Conservation (phyloP, 305 asterid genomes). For the Fraxinus angustifolia region DNA sequence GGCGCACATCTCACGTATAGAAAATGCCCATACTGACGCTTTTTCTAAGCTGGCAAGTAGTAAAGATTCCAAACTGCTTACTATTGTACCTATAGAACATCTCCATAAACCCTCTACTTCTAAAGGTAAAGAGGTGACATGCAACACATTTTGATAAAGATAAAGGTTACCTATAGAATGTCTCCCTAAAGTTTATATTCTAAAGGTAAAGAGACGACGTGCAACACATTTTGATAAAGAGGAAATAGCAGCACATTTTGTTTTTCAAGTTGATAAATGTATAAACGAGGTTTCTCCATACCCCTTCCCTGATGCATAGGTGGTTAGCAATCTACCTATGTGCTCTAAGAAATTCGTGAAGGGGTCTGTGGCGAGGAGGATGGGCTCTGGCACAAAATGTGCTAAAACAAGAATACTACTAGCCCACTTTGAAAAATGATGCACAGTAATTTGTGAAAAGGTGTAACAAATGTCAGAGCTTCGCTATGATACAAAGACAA, state of each 20-base stretch:
- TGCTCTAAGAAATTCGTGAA: not conserved
- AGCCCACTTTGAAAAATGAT: not conserved
- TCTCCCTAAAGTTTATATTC: too few relatives aligned
- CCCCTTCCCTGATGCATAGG: not conserved
- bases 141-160: too few relatives aligned
- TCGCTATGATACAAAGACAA: not conserved
- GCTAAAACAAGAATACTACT: not conserved
- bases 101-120: too few relatives aligned
- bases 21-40: not conserved
- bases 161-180: too few relatives aligned
- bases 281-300: not conserved
- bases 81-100: not conserved
- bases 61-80: not conserved
- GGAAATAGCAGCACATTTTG: not conserved
- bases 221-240: not conserved
- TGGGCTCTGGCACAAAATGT: not conserved
- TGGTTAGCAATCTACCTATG: not conserved
- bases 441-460: not conserved
- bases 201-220: too few relatives aligned
- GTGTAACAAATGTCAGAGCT: not conserved
- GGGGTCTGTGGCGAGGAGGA: not conserved
- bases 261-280: not conserved
- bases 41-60: not conserved
- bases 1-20: not conserved
- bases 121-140: too few relatives aligned